Conservation (phyloP, 148 eudicot genomes). For the Chenopodium album region DNA sequence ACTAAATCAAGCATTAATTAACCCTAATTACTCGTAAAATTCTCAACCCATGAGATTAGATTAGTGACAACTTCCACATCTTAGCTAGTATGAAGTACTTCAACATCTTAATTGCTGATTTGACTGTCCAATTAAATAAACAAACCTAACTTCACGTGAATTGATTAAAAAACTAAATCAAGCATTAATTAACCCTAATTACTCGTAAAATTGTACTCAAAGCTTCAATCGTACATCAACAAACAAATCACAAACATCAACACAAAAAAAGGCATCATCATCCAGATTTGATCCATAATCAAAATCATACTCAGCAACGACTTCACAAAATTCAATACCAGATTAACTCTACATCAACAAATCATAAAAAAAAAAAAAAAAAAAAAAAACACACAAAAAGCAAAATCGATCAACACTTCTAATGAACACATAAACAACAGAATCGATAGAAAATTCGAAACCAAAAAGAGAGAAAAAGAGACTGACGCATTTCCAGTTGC, state of each 20-base stretch:
- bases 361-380: background rate
- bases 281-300: background rate
- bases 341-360: background rate
- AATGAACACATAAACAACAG: background rate
- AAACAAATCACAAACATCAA: too few relatives aligned
- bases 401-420: background rate
- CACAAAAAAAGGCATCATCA: background rate
- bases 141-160: background rate
- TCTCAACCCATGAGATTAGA: background rate
- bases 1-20: background rate
- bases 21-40: background rate
- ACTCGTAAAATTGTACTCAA: background rate
- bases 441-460: background rate
- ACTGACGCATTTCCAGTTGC: constrained; percentile 87
- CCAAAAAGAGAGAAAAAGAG: background rate
- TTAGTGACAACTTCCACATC: too few relatives aligned
- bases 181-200: background rate
- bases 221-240: too few relatives aligned
- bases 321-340: background rate
- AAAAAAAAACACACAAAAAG: too few relatives aligned
- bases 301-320: background rate
- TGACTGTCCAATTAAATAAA: background rate
- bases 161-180: background rate
- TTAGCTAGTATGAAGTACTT: background rate
- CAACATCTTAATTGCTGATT: background rate